phyloP scores from a whole-genome alignment of 2,329 filamentous ascomycete species.

The Diaporthe velutina region DNA sequence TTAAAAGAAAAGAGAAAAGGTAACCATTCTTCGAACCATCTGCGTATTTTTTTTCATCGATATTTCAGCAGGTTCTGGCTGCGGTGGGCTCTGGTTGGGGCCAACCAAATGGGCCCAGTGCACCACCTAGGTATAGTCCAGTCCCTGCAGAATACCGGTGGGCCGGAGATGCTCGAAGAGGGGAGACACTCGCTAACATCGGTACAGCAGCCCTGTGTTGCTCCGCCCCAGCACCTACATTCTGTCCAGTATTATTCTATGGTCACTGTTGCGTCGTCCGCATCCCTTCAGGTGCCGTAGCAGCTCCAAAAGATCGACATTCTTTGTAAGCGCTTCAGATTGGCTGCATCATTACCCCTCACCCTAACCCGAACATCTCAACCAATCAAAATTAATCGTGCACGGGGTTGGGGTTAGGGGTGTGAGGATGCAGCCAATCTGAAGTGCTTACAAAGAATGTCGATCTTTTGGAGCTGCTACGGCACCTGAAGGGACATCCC shows the following conservation, averaged over 20 bases:
- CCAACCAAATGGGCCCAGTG: background rate
- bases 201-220: background rate
- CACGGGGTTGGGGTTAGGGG: no score
- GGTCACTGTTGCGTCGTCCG: background rate
- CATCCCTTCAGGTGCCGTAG: no score
- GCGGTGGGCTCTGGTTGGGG: background rate
- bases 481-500: no score
- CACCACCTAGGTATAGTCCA: background rate
- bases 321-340: no score
- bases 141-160: background rate
- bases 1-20: background rate
- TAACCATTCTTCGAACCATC: background rate
- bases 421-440: no score
- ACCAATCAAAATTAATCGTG: no score
- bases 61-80: background rate
- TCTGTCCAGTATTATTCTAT: background rate
- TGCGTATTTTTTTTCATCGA: background rate
- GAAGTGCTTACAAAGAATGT: no score
- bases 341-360: no score
- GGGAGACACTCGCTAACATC: constrained; percentile 9
- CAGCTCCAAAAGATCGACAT: no score
- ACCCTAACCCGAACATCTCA: no score
- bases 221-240: background rate
- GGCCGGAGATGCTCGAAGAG: background rate
- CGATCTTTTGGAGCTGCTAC: no score